Base-by-base conservation (phyloP, 2,329 filamentous ascomycete species). In the Ploettnerulaceae sp. region DNA sequence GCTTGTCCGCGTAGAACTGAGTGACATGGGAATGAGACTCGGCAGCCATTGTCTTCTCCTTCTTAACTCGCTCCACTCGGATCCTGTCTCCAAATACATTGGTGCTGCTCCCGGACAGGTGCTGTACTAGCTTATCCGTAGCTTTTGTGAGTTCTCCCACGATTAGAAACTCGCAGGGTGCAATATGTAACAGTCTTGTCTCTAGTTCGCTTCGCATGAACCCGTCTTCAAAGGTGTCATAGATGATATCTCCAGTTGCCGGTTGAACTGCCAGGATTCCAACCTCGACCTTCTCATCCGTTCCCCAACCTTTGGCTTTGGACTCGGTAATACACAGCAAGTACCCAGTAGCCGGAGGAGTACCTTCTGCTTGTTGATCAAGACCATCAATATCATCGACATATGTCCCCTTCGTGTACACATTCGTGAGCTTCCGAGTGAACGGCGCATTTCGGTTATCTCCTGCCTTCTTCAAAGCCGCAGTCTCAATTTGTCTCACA, bases 341-440 rank as follows among this genome's bases (percentile, higher is more conserved):
- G 62, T 96, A 95, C n/a, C 93, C 93, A 2, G 82, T 86, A 18
- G 80, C 74, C 7, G 74, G 71, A 3, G 79, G 74, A 15, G 74
- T 72, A n/a, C 76, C 80, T 1, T 76, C 72, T 0, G 56, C 50
- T 61, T 63, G 54, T 45, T 71, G 69, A 42, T 86, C 84, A 4
- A 95, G 67, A 20, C 88, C 88, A 52, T 93, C 91, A 7, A 87
- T 77, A 64, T 98, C 93, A 61, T 97, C 93, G 47, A 98, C 84
- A 59, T 97, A 98, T 2, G 93, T 98, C 33, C 90, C 93, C 66
- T 97, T 98, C 7, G 93, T 98, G 68, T 98, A 98, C 5, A 98
- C 75, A 61, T 95, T 96, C 12, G 93, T 97, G 59, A 98, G 80
- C 60, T 95, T 93, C 26, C 93, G 82, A 28, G 89, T 79, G 59